Conservation (phyloP, 257 asterid genomes). For the Przewalskia tangutica region DNA sequence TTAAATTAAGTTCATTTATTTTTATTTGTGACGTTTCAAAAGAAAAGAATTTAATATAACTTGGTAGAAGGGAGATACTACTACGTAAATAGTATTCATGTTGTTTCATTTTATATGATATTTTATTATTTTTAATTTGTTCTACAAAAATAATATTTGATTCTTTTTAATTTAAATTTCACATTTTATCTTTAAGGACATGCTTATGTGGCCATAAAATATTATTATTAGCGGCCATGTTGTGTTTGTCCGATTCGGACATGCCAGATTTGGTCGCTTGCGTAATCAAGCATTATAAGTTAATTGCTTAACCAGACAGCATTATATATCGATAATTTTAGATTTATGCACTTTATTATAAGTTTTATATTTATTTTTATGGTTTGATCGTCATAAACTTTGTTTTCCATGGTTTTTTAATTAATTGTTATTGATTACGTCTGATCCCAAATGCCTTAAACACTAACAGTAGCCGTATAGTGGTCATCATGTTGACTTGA, state of each 20-base stretch:
- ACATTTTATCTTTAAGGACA: background rate
- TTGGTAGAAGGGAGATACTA: background rate
- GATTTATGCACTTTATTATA: background rate
- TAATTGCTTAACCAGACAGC: background rate
- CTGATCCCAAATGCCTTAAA: background rate
- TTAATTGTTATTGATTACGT: background rate
- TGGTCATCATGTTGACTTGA: conserved; percentile 5
- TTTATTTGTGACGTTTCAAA: background rate
- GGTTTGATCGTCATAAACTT: background rate
- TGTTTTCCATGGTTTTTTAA: background rate
- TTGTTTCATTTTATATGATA: too few relatives aligned
- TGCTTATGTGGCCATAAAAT: background rate
- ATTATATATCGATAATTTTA: background rate
- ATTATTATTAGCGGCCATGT: background rate
- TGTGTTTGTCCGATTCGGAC: background rate
- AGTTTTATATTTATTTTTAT: background rate
- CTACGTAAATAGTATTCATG: too few relatives aligned
- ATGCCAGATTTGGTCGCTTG: background rate
- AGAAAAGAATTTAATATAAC: background rate
- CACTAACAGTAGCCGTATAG: background rate
- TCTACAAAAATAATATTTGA: background rate
- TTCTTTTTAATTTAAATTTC: background rate
- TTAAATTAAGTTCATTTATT: background rate
- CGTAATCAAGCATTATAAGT: background rate
- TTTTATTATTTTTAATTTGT: too few relatives aligned